These are phyloP conservation scores for Jacaranda copaia DNA, from an alignment of 257 asterid species.

Conservation along the genomic window DNA sequence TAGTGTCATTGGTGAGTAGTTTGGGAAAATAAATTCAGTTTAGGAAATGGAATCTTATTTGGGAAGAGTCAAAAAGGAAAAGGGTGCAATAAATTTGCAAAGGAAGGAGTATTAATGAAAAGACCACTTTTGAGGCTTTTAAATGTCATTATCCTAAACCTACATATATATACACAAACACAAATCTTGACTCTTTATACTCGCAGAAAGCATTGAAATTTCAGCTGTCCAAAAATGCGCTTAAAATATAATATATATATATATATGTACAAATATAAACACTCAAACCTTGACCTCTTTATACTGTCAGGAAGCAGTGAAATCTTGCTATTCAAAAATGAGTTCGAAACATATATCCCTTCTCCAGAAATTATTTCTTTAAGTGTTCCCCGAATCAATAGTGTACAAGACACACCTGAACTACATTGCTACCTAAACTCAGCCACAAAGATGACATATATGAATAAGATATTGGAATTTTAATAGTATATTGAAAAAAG, in stretches of 20 bases:
- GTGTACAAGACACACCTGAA: slow-evolving; percentile 1
- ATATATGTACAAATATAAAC: background rate
- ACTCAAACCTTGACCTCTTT: background rate
- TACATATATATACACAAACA: background rate
- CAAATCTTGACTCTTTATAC: background rate
- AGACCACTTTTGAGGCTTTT: background rate
- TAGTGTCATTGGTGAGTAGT: background rate
- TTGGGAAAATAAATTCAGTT: background rate
- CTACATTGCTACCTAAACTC: slow-evolving; percentile 27
- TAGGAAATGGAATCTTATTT: background rate
- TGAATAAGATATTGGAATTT: background rate
- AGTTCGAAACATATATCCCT: slow-evolving; percentile 17
- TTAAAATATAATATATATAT: slow-evolving; percentile 11
- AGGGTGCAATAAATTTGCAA: background rate
- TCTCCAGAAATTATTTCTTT: slow-evolving; percentile 14
- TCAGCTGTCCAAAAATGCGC: slow-evolving; percentile 10
- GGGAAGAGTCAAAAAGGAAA: background rate
- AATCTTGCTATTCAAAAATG: slow-evolving; percentile 19
- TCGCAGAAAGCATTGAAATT: background rate
- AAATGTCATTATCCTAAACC: background rate
- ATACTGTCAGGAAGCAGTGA: background rate
- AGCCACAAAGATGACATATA: slow-evolving; percentile 25
- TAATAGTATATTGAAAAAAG: slow-evolving; percentile 2
- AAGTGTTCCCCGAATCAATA: slow-evolving; percentile 24
- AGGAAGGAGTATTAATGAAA: background rate